phyloP scores from a whole-genome alignment of 257 asterid genomes.

The Solanum stenotomum region DNA sequence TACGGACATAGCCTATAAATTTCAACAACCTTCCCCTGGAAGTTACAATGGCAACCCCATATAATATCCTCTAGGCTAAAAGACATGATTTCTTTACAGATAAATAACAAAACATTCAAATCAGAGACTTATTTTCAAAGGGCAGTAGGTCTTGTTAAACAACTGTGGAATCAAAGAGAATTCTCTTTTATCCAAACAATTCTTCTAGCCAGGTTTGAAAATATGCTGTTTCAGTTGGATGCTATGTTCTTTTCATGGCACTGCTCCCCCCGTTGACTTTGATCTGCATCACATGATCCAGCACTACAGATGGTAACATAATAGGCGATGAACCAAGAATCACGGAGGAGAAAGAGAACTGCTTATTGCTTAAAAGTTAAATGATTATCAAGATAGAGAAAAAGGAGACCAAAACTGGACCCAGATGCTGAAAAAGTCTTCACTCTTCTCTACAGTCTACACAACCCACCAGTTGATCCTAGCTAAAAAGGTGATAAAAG shows the following conservation, averaged over 20 bases:
- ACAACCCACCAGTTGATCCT: neutral
- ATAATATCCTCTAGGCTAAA: neutral
- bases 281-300: neutral
- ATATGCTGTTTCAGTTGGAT: neutral
- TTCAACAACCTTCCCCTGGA: neutral
- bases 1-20: neutral
- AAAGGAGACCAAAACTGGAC: neutral
- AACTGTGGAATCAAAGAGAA: neutral
- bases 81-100: neutral
- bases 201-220: neutral
- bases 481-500: neutral
- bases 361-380: neutral
- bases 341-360: neutral
- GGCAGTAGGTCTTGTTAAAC: neutral
- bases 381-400: neutral
- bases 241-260: neutral
- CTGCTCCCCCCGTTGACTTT: neutral
- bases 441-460: neutral
- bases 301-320: neutral
- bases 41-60: neutral
- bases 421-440: neutral
- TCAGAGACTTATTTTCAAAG: neutral
- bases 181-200: neutral
- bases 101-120: neutral
- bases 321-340: neutral